Evolutionary conservation across 2,329 filamentous ascomycete genomes (phyloP).

Genomic region (Cryphonectria carpinicola): DNA sequence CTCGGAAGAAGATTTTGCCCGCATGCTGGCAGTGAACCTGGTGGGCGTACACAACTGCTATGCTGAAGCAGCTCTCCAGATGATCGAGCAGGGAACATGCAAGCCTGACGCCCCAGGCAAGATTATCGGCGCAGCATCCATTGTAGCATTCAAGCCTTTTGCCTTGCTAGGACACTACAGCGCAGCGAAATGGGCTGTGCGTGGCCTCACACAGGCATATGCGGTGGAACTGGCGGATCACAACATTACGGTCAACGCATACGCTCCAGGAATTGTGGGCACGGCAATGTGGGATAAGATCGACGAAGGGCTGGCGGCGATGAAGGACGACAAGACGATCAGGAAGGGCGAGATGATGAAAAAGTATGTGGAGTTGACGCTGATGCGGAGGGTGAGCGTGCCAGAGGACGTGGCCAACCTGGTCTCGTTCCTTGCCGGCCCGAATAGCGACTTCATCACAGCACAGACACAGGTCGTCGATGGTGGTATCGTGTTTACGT

Average conservation of each 20-base stretch:
- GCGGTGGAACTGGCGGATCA: slow-evolving; percentile 68
- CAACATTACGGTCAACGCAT: slow-evolving; percentile 68
- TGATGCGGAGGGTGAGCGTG: slow-evolving; percentile 59
- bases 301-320: slow-evolving; percentile 61
- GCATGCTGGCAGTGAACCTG: slow-evolving; percentile 68
- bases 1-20: slow-evolving; percentile 58
- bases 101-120: slow-evolving; percentile 40
- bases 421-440: slow-evolving; percentile 64
- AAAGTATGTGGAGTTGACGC: slow-evolving; percentile 58
- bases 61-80: slow-evolving; percentile 63
- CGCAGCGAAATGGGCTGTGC: slow-evolving; percentile 68
- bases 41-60: slow-evolving; percentile 69
- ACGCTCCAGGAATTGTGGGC: slow-evolving; percentile 69
- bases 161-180: slow-evolving; percentile 64
- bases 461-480: slow-evolving; percentile 68
- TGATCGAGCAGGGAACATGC: slow-evolving; percentile 62
- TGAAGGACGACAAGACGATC: slow-evolving; percentile 52
- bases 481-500: slow-evolving; percentile 58
- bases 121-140: slow-evolving; percentile 55
- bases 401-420: slow-evolving; percentile 66
- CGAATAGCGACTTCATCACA: slow-evolving; percentile 66
- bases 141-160: slow-evolving; percentile 65
- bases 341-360: slow-evolving; percentile 47
- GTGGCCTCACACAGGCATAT: slow-evolving; percentile 67
- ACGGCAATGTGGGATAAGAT: slow-evolving; percentile 73